Percentiles rank a stretch among this genome's conserved stretches.
These are phyloP conservation scores for Monilinia fructigena DNA, from an alignment of 2,329 filamentous ascomycete genomes.

Conservation along the genomic window DNA sequence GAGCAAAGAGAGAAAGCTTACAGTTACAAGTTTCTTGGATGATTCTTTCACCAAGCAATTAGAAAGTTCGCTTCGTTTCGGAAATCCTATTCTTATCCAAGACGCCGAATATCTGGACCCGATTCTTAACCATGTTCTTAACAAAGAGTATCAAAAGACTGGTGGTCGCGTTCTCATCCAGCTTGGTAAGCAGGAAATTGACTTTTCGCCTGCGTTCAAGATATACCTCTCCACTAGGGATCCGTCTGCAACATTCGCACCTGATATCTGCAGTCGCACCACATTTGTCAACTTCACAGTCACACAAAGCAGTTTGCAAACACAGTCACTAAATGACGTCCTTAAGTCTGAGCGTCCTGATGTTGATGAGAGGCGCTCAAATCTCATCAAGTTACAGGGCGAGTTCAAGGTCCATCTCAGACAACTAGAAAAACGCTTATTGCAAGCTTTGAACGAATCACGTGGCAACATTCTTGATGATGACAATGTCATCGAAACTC, in stretches of 20 bases:
- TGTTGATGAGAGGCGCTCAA: slow-evolving; percentile 92
- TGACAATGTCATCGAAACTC: slow-evolving; percentile 94
- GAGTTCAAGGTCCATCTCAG: slow-evolving; percentile 99
- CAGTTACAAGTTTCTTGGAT: slow-evolving; percentile 96
- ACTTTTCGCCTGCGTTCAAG: slow-evolving; percentile 96
- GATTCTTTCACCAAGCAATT: slow-evolving; percentile 98
- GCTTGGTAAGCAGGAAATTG: slow-evolving; percentile 97
- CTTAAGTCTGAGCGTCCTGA: slow-evolving; percentile 96
- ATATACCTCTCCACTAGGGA: slow-evolving; percentile 93
- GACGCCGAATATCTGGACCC: slow-evolving; percentile 97
- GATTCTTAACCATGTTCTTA: slow-evolving; percentile 95
- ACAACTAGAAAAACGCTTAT: slow-evolving; percentile 87
- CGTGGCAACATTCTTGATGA: slow-evolving; percentile 97
- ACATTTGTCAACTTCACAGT: slow-evolving; percentile 99
- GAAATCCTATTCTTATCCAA: slow-evolving; percentile 97
- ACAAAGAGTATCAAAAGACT: slow-evolving; percentile 99
- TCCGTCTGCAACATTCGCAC: slow-evolving; percentile 91
- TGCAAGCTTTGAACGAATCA: slow-evolving; percentile 95
- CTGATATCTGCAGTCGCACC: slow-evolving; percentile 95
- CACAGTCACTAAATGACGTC: slow-evolving; percentile 95
- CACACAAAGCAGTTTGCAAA: slow-evolving; percentile 97
- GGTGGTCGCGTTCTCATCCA: slow-evolving; percentile 97
- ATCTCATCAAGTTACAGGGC: slow-evolving; percentile 97
- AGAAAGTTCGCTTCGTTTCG: slow-evolving; percentile 94
- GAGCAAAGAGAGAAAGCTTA: slow-evolving; percentile 88